Evolutionary conservation across 768 basidiomycete species (phyloP), one percentile per base, ranked within the genome.

Genomic region (Boletus sp.): DNA sequence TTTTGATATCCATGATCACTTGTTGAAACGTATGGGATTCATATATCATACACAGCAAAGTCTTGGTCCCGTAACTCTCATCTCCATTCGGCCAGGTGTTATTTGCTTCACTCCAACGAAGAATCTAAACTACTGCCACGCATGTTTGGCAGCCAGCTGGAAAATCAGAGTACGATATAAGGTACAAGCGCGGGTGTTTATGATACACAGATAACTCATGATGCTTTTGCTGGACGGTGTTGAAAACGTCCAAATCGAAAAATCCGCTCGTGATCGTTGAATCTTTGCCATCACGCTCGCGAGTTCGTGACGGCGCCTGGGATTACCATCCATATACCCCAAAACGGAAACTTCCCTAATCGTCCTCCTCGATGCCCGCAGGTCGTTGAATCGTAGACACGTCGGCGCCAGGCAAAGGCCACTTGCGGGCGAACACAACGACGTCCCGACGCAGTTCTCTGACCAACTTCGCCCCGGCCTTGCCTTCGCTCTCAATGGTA

Each of bases 321-420:
- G 44, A 44, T 54, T 41, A 55, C 43, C 54, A 46, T 17, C 43
- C 21, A 32, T 14, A 27, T 17, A 50, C 25, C 17, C 35, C 38
- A 14, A 34, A 38, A n/a, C 17, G 38, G 40, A 40, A 38, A 19
- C 40, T 3, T 3, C 27, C 51, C 56, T 64, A 73, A 46, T 70
- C 74, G 54, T 83, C 81, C 63, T 84, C 82, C 58, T 82, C 74
- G 53, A 87, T 73, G 25, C 88, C 89, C 37, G 76, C 80, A 42
- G 88, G 88, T 67, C 83, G 80, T 60, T 63, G 66, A 29, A 83
- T 65, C 45, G 62, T 72, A 17, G 72, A 62, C 44, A 74, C 69
- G 54, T 83, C 82, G 2, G 92, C 85, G 72, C 97, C 97, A 47
- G 97, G 97, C 14, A 99, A 76, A 2, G 97, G 97, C 91, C 89